These are phyloP conservation scores for Rhizophagus clarus DNA, from an alignment of 192 early-diverging fungal genomes.

Conservation along the genomic window DNA sequence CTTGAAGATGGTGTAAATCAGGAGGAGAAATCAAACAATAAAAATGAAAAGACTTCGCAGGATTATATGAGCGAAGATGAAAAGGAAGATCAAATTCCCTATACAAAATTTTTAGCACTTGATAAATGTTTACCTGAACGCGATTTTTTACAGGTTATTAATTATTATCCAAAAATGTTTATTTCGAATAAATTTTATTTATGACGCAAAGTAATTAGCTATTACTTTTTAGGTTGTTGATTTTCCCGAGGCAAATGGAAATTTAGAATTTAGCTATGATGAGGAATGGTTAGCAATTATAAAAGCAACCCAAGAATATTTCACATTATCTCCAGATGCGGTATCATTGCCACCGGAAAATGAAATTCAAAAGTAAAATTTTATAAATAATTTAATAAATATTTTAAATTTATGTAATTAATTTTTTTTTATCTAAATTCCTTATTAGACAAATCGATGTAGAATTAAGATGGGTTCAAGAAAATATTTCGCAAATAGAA, in stretches of 20 bases:
- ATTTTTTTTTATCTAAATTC: constrained; percentile 1
- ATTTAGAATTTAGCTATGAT: constrained; percentile 75
- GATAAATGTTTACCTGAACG: constrained; percentile 88
- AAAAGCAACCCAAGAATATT: constrained; percentile 58
- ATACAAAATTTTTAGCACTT: constrained; percentile 87
- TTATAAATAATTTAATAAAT: background rate
- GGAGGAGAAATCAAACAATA: background rate
- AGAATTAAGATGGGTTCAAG: constrained; percentile 68
- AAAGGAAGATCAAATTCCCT: constrained; percentile 30
- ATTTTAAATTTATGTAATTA: constrained; percentile 14
- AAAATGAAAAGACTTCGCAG: constrained; percentile 50
- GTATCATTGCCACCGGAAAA: constrained; percentile 52
- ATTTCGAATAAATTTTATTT: background rate
- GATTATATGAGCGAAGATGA: constrained; percentile 44
- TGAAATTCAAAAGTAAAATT: constrained; percentile 39
- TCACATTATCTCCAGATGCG: constrained; percentile 49
- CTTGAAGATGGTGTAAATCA: constrained; percentile 30
- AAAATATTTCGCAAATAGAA: constrained; percentile 56
- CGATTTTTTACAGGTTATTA: constrained; percentile 78
- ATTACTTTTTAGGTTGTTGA: constrained; percentile 52
- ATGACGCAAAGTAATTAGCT: background rate
- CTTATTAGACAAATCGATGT: constrained; percentile 51
- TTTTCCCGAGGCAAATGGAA: constrained; percentile 42
- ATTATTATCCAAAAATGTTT: background rate
- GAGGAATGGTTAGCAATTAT: constrained; percentile 83